phyloP scores from a whole-genome alignment of 208 protist species.

The Leptomonas pyrrhocoris region DNA sequence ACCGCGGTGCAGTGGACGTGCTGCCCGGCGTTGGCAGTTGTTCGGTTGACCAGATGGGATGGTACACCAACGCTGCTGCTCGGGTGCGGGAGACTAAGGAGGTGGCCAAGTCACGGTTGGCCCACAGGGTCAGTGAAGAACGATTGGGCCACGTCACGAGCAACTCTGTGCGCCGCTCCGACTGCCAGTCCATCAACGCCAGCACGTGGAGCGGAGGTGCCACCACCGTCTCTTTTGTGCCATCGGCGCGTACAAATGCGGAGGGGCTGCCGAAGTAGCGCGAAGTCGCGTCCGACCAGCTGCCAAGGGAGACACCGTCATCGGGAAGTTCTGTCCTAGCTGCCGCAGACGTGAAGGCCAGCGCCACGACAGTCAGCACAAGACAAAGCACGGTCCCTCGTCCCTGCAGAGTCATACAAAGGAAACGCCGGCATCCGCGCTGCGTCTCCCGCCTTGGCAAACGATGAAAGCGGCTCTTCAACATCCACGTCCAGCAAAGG shows the following conservation, averaged over 20 bases:
- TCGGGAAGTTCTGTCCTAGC: not conserved
- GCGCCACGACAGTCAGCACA: not conserved
- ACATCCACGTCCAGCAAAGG: not conserved
- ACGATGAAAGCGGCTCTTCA: not conserved
- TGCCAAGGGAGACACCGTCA: constrained; percentile 15
- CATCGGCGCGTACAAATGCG: not conserved
- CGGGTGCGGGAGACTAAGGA: constrained; percentile 11
- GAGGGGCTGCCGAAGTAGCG: constrained; percentile 16
- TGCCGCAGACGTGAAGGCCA: not conserved
- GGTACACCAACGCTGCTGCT: constrained; percentile 5
- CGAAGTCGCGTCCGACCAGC: constrained; percentile 24
- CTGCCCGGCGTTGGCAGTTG: not conserved
- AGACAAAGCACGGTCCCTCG: not conserved
- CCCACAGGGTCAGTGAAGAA: constrained; percentile 23
- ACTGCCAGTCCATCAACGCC: constrained; percentile 27
- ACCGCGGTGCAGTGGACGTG: not conserved
- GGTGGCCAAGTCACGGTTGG: constrained; percentile 1
- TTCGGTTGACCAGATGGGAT: constrained; percentile 7
- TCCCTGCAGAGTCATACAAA: too few relatives aligned
- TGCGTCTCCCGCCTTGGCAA: not conserved
- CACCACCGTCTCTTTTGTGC: not conserved
- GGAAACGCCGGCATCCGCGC: too few relatives aligned
- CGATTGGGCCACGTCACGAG: constrained; percentile 32
- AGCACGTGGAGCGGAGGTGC: constrained; percentile 28
- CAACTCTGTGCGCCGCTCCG: constrained; percentile 27